Conservation (phyloP, 352 stramenopile genomes). For the Globisporangium splendens region DNA sequence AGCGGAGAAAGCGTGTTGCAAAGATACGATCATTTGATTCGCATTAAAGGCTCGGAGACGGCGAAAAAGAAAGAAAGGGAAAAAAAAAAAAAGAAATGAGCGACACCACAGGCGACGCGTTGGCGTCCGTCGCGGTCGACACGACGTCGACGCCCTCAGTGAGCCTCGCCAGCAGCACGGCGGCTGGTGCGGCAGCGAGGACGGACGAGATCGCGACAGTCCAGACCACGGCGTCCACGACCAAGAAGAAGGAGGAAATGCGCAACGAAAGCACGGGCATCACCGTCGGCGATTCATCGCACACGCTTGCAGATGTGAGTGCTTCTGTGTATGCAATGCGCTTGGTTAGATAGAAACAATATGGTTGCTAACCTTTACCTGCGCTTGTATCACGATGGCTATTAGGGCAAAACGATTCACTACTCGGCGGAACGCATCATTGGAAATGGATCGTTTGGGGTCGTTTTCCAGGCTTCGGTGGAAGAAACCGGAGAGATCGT, state of each 20-base stretch:
- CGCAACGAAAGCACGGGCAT: slow-evolving; percentile 84
- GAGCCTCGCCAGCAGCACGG: background rate
- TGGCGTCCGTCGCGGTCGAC: background rate
- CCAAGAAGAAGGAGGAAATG: slow-evolving; percentile 76
- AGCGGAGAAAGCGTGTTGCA: background rate
- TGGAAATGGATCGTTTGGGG: slow-evolving; percentile 99
- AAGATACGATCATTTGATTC: background rate
- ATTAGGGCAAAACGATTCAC: slow-evolving; percentile 84
- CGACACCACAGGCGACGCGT: background rate
- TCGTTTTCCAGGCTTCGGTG: slow-evolving; percentile 97
- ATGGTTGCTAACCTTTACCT: slow-evolving; percentile 7
- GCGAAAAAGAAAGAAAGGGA: background rate
- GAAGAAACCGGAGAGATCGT: slow-evolving; percentile 98
- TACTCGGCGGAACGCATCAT: slow-evolving; percentile 99
- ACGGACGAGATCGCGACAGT: slow-evolving; percentile 33
- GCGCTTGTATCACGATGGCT: background rate
- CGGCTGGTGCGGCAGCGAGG: background rate
- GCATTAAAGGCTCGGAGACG: no score
- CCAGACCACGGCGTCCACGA: slow-evolving; percentile 35
- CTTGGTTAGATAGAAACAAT: background rate
- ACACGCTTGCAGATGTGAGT: slow-evolving; percentile 79
- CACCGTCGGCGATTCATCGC: slow-evolving; percentile 72
- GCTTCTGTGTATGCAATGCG: background rate
- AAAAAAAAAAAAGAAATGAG: background rate
- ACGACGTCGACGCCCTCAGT: background rate